A percentile compares a stretch with the other conserved stretches of the same genome.
phyloP scores from a whole-genome alignment of 305 asterid genomes.

The Euphrasia arctica region DNA sequence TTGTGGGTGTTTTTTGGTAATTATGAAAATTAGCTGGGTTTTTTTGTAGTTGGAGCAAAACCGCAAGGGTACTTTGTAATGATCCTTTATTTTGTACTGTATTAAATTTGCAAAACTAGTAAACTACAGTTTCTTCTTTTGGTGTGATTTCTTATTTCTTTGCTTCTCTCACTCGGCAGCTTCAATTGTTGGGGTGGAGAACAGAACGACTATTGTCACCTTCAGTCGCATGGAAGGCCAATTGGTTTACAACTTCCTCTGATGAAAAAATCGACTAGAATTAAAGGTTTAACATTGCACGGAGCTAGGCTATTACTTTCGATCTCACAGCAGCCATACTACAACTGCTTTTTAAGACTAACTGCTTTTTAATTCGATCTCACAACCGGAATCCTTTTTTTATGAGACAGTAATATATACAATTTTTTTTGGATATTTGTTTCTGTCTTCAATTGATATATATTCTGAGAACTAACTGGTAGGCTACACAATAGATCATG shows the following conservation, averaged over 20 bases:
- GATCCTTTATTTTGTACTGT: not conserved
- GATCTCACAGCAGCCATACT: slow-evolving; percentile 6
- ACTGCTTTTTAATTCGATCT: slow-evolving; percentile 6
- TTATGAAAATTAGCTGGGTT: not conserved
- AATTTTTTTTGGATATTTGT: not conserved
- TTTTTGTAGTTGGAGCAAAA: not conserved
- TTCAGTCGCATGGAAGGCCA: slow-evolving; percentile 88
- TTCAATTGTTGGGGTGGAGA: slow-evolving; percentile 75
- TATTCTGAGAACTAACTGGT: not conserved
- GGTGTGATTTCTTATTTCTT: not conserved
- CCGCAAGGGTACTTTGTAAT: not conserved
- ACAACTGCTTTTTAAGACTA: not conserved
- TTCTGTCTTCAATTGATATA: not conserved
- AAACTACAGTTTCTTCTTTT: too few relatives aligned
- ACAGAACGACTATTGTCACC: slow-evolving; percentile 82
- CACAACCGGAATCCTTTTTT: not conserved
- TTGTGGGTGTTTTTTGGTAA: not conserved
- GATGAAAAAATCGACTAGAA: slow-evolving; percentile 53
- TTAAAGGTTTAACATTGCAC: slow-evolving; percentile 12
- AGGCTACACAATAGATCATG: too few relatives aligned
- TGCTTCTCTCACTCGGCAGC: slow-evolving; percentile 46
- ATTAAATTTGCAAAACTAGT: too few relatives aligned
- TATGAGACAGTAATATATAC: too few relatives aligned
- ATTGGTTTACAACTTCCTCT: slow-evolving; percentile 51
- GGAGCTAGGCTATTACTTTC: slow-evolving; percentile 8